Conservation (phyloP, 2,329 filamentous ascomycete genomes). For the Monosporascus sp. region DNA sequence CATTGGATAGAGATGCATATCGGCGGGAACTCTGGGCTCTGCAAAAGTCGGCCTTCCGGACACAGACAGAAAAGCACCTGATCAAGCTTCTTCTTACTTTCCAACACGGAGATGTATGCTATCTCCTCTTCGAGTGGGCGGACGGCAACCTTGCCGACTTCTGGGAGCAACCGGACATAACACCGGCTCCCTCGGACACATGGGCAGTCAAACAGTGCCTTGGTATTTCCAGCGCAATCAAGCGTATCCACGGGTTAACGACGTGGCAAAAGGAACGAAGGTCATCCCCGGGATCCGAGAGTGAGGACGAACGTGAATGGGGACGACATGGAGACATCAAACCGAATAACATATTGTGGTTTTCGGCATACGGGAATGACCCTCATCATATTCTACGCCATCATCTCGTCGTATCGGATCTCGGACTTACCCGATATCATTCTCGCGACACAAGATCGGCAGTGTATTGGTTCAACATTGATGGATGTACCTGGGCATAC, state of each 20-base stretch:
- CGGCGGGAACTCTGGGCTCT: neutral
- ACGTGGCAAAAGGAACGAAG: constrained; percentile 1
- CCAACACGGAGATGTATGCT: constrained; percentile 2
- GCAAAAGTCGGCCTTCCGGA: neutral
- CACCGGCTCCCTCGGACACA: neutral
- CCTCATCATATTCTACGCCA: neutral
- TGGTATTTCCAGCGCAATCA: constrained; percentile 1
- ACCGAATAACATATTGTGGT: constrained; percentile 21
- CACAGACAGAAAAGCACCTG: constrained; percentile 1
- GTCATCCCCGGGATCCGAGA: neutral
- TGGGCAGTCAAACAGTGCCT: constrained; percentile 1
- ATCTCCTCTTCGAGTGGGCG: constrained; percentile 13
- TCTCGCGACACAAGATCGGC: neutral
- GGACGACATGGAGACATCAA: constrained; percentile 11
- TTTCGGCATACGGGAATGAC: constrained; percentile 2
- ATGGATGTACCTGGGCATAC: constrained; percentile 9
- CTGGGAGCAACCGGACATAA: neutral
- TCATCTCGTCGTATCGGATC: constrained; percentile 16
- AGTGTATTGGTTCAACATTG: neutral
- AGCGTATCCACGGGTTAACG: constrained; percentile 1
- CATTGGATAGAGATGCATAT: neutral
- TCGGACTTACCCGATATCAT: constrained; percentile 15
- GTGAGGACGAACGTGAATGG: neutral
- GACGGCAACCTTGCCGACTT: constrained; percentile 10
- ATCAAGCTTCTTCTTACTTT: constrained; percentile 10